Conservation (phyloP, 164 flowering plant species). For the Cinnamomum micranthum region DNA sequence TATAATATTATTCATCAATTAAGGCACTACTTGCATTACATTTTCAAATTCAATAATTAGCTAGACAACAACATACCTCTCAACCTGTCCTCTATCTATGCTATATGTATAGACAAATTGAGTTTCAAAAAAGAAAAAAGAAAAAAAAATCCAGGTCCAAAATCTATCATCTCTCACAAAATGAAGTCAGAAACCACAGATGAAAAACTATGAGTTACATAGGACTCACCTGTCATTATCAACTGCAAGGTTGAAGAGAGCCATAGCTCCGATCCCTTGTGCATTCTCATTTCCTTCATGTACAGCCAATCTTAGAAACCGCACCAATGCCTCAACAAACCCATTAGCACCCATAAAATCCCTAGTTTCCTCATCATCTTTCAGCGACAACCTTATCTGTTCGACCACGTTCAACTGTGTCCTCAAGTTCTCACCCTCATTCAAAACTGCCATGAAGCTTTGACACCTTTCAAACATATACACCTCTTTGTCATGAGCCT, state of each 20-base stretch:
- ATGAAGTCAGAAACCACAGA: not conserved
- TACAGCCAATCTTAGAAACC: slow-evolving; percentile 56
- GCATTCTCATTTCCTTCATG: slow-evolving; percentile 42
- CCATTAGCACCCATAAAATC: slow-evolving; percentile 87
- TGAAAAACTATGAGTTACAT: not conserved
- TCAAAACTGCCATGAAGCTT: slow-evolving; percentile 43
- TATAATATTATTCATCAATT: no score
- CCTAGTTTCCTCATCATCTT: slow-evolving; percentile 92
- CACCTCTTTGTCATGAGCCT: slow-evolving; percentile 27
- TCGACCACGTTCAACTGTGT: slow-evolving; percentile 67
- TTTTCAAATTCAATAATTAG: not conserved
- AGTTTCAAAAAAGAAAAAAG: no score
- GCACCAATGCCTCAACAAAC: slow-evolving; percentile 72
- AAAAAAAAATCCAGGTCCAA: not conserved
- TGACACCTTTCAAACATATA: slow-evolving; percentile 44
- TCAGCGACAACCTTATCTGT: slow-evolving; percentile 59
- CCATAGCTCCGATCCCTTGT: slow-evolving; percentile 88
- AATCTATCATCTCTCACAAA: not conserved
- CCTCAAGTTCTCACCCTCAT: slow-evolving; percentile 37
- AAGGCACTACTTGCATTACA: no score
- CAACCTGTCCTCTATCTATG: not conserved
- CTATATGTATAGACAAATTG: no score
- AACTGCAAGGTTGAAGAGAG: slow-evolving; percentile 95
- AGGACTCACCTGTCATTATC: slow-evolving; percentile 77
- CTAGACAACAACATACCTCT: not conserved